Base-by-base conservation (phyloP, 2,329 filamentous ascomycete genomes). In the Pyrenochaeta sp. region DNA sequence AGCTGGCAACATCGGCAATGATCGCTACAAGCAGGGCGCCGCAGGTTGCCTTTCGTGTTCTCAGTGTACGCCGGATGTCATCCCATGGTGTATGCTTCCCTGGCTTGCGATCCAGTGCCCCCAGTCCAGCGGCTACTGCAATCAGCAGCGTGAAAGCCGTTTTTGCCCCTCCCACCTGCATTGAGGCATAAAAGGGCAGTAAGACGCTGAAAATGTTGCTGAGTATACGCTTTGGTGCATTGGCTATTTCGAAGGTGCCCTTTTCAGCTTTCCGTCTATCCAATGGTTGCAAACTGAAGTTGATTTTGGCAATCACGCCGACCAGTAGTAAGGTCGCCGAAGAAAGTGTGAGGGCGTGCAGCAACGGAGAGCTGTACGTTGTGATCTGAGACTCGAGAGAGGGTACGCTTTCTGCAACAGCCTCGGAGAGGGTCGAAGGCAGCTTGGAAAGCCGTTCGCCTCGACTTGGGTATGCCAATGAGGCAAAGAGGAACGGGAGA, bases 101-200 rank as follows among this genome's bases (percentile, higher is more conserved):
- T 23, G 66, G 69, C 46, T 60, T 72, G 31, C 65, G 67, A 30
- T 71, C 68, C 10, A 71, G 54, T 21, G 62, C 58, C 17, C 71
- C 73, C 18, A 85, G 52, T 7, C 80, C 81, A 12, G 80, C 78
- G 7, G 81, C 77, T 2, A 78, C 59, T 7, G 79, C 77, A 30
- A 80, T 68, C 37, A 86, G 70, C 23, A 86, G 58, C 2, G 81
- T 58, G n/a, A 85, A 70, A 10, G 82, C 81, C n/a, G 82, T 80
- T 47, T 81, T 75, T 51, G 81, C 77, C 11, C 82, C 83, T 7
- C 84, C 85, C 11, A 87, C 68, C 51, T 85, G 80, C 57, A 84
- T 75, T 0, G 82, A 71, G 7, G 84, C 82, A 64, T 84, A 87
- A 62, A 85, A 82, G 0, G 85, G 85, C 27, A 87, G 63, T 2